phyloP scores from a whole-genome alignment of 2,329 filamentous ascomycete genomes.

The Aspergillus eucalypticola region DNA sequence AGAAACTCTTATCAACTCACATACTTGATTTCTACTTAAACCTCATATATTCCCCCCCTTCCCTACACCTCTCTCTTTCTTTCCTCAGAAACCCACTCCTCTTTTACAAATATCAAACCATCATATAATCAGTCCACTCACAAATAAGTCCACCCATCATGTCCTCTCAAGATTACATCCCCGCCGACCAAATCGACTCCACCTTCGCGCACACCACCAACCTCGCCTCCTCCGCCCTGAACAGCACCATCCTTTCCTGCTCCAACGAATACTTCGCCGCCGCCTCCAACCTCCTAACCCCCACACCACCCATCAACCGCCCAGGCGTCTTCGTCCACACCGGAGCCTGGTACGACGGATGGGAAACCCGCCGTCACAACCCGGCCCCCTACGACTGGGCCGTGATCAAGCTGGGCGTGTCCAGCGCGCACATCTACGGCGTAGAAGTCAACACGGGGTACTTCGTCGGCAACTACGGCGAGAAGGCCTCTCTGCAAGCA shows the following conservation, averaged over 20 bases:
- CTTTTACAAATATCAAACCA: too few species aligned
- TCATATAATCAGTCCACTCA: too few species aligned
- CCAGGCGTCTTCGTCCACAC: slow-evolving; percentile 61
- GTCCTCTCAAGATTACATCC: slow-evolving; percentile 32
- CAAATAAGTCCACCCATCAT: neutral
- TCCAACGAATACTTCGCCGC: slow-evolving; percentile 64
- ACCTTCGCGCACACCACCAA: slow-evolving; percentile 59
- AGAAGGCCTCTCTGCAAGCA: slow-evolving; percentile 44
- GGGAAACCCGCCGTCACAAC: slow-evolving; percentile 65
- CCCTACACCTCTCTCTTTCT: neutral
- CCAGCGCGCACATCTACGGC: slow-evolving; percentile 40
- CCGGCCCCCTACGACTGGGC: slow-evolving; percentile 60
- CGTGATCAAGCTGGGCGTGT: slow-evolving; percentile 59
- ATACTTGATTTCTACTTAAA: neutral
- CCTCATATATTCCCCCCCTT: neutral
- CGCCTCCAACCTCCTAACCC: slow-evolving; percentile 60
- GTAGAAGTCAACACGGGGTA: slow-evolving; percentile 49
- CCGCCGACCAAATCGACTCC: slow-evolving; percentile 53
- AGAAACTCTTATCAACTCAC: neutral
- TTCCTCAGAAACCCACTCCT: neutral
- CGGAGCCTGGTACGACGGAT: slow-evolving; percentile 66
- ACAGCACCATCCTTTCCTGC: slow-evolving; percentile 57
- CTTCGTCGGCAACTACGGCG: slow-evolving; percentile 50
- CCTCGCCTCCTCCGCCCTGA: slow-evolving; percentile 46
- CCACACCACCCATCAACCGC: slow-evolving; percentile 56